These are phyloP conservation scores for Verticillium isaacii DNA, from an alignment of 2,329 filamentous ascomycete genomes.

Conservation along the genomic window DNA sequence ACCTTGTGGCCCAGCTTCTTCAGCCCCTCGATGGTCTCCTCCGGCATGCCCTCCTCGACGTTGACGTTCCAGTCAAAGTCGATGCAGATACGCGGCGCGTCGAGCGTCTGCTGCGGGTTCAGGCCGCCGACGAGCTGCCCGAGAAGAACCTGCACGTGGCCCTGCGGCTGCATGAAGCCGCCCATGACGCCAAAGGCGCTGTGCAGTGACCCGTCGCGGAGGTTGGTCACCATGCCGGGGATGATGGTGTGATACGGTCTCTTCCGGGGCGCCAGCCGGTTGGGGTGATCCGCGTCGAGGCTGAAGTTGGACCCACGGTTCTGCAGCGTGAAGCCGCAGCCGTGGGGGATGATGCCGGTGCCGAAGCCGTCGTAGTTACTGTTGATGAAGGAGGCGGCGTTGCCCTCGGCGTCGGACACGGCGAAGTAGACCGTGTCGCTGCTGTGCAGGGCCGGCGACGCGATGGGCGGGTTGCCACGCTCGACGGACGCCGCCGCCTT, in stretches of 20 bases:
- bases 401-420: slow-evolving; percentile 74
- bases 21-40: slow-evolving; percentile 63
- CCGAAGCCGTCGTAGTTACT: slow-evolving; percentile 90
- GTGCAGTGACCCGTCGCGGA: slow-evolving; percentile 68
- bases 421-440: slow-evolving; percentile 95
- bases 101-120: slow-evolving; percentile 81
- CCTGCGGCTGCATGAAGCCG: slow-evolving; percentile 97
- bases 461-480: slow-evolving; percentile 56
- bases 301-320: slow-evolving; percentile 89
- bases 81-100: slow-evolving; percentile 88
- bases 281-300: slow-evolving; percentile 68
- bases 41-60: slow-evolving; percentile 76
- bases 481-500: slow-evolving; percentile 57
- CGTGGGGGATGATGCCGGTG: slow-evolving; percentile 75
- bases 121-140: slow-evolving; percentile 82
- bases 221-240: slow-evolving; percentile 80
- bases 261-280: slow-evolving; percentile 74
- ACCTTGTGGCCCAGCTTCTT: slow-evolving; percentile 68
- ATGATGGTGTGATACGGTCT: slow-evolving; percentile 98
- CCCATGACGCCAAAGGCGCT: slow-evolving; percentile 96
- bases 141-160: slow-evolving; percentile 86
- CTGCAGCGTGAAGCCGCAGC: slow-evolving; percentile 89
- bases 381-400: slow-evolving; percentile 95
- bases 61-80: slow-evolving; percentile 62
- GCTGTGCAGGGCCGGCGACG: slow-evolving; percentile 71